Base-by-base conservation (phyloP, 1,284 basidiomycete species). In the Thelephora terrestris region DNA sequence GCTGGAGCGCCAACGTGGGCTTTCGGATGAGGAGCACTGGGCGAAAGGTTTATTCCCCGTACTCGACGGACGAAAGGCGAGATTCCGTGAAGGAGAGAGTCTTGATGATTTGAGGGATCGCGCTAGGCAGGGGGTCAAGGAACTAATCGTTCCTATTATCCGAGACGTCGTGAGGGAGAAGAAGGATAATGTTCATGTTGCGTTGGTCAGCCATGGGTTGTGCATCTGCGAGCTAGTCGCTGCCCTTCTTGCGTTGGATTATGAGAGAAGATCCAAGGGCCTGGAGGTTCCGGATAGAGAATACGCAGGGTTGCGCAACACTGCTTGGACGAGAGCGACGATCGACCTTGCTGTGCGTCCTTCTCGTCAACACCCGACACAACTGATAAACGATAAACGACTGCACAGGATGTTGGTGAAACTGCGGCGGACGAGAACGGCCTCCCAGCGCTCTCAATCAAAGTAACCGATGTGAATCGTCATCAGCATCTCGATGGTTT, bases 121-220 rank as follows among this genome's bases (percentile, higher is more conserved):
- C 16, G 85, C 85, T 0, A 69, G 74, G 39, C 62, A 66, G 43
- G 76, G 73, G n/a, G 66, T 90, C 20, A 61, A 76, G 20, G 68
- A 82, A 7, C 64, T 82, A 20, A 63, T 91, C 23, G 60, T 87
- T 54, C 79, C 83, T 1, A 73, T 81, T 50, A 62, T 89, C 14
- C 55, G 61, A 57, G 58, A 62, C 16, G 68, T 71, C 0, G 68
- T 67, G 37, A 59, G 60, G 36, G 63, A 67, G 17, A 68, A 66
- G 18, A 58, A 52, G 50, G 64, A 61, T 43, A 67, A 65, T 17
- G 61, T 75, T 6, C 78, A 87, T 55, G 63, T 91, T 34, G 83
- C 81, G 2, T 61, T 92, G 42, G 81, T 91, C 27, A 89, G 88
- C 62, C 89, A 92, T 61, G 88, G 90, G 0, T 63, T 90, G 37